phyloP scores from a whole-genome alignment of 192 early-diverging fungal species.

The Backusella mclennaniae region DNA sequence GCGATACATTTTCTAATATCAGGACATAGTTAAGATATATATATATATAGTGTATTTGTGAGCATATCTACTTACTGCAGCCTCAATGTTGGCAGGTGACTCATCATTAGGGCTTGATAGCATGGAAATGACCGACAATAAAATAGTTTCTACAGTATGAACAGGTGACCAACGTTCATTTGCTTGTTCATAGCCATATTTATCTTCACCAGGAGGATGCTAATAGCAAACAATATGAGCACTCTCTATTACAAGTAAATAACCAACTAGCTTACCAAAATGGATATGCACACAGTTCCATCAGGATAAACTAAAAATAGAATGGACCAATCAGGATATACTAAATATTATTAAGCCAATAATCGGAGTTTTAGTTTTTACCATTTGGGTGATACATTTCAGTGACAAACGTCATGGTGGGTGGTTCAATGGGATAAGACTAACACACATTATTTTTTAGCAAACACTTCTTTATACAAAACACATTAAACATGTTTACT shows the following conservation, averaged over 20 bases:
- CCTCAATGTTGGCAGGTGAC: constrained; percentile 92
- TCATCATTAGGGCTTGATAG: constrained; percentile 91
- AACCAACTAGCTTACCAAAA: constrained; percentile 66
- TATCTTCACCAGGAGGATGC: constrained; percentile 83
- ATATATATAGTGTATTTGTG: neutral
- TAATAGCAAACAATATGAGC: constrained; percentile 9
- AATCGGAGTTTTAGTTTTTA: constrained; percentile 26
- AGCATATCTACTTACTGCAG: constrained; percentile 65
- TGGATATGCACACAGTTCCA: constrained; percentile 96
- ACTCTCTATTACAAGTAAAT: neutral
- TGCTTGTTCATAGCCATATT: constrained; percentile 87
- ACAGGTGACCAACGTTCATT: constrained; percentile 94
- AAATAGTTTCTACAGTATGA: constrained; percentile 92
- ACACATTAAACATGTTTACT: neutral
- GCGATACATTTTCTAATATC: constrained; percentile 73
- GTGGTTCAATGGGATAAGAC: constrained; percentile 86
- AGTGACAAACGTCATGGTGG: constrained; percentile 79
- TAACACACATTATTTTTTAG: constrained; percentile 21
- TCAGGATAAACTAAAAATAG: constrained; percentile 68
- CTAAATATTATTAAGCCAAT: neutral
- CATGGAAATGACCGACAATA: constrained; percentile 91
- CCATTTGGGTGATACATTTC: constrained; percentile 96
- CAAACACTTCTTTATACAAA: neutral
- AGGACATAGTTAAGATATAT: neutral
- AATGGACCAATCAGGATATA: neutral